phyloP scores from a whole-genome alignment of 129 eudicot species.

The Flaveria sonorensis region DNA sequence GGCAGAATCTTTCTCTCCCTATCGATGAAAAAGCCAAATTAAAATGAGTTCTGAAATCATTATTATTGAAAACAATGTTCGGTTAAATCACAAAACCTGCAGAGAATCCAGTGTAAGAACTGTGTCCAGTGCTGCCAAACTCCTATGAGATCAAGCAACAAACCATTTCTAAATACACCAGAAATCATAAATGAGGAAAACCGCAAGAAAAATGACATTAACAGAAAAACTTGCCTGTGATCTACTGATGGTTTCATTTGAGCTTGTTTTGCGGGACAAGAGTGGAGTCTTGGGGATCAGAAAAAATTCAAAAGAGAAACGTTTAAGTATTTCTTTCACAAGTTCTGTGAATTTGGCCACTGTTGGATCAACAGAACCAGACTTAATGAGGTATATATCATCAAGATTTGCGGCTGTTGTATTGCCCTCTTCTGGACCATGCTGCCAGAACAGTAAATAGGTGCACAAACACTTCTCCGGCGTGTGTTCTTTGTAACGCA shows the following conservation, averaged over 20 bases:
- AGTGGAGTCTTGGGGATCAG: constrained; percentile 32
- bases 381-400: constrained; percentile 38
- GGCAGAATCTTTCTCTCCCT: constrained; percentile 29
- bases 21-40: constrained; percentile 10
- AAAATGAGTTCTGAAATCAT: constrained; percentile 2
- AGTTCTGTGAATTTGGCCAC: constrained; percentile 40
- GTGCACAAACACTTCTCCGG: constrained; percentile 56
- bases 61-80: background rate
- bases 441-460: constrained; percentile 63
- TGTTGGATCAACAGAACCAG: constrained; percentile 37
- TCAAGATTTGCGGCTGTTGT: constrained; percentile 42
- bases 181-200: constrained; percentile 2
- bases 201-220: background rate
- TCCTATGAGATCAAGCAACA: constrained; percentile 41
- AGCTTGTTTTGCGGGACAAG: constrained; percentile 26
- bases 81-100: constrained; percentile 45
- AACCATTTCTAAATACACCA: constrained; percentile 7
- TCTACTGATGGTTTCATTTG: constrained; percentile 20
- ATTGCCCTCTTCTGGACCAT: constrained; percentile 60
- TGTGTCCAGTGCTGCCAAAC: constrained; percentile 25
- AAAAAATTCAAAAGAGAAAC: constrained; percentile 13
- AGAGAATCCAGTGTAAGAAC: constrained; percentile 1
- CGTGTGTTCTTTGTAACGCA: constrained; percentile 49
- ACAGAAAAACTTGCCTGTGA: constrained; percentile 44
- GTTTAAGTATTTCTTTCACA: constrained; percentile 45